Evolutionary conservation across 345 rosid genomes (phyloP).

Genomic region (Citrus trifoliata): DNA sequence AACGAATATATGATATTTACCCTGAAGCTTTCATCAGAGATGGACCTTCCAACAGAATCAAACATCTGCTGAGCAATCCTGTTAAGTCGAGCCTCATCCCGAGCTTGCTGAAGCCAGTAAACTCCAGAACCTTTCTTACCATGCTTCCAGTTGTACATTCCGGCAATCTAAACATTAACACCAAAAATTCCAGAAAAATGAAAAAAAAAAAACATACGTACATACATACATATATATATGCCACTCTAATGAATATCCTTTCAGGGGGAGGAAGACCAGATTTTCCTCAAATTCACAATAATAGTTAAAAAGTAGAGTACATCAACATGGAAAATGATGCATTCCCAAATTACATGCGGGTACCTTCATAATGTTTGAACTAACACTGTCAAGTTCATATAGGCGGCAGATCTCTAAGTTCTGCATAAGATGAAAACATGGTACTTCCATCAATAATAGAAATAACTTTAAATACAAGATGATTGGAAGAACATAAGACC

Average conservation of each 20-base stretch:
- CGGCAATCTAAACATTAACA: slow-evolving; percentile 57
- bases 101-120: slow-evolving; percentile 95
- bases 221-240: too few relatives aligned
- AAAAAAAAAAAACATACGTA: not conserved
- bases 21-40: slow-evolving; percentile 91
- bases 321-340: not conserved
- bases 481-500: not conserved
- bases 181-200: not conserved
- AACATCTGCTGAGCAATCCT: slow-evolving; percentile 85
- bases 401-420: slow-evolving; percentile 87
- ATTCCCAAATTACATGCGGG: not conserved
- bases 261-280: not conserved
- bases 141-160: slow-evolving; percentile 95
- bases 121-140: slow-evolving; percentile 85
- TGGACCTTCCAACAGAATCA: slow-evolving; percentile 87
- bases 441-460: slow-evolving; percentile 13
- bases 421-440: slow-evolving; percentile 37
- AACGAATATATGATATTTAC: slow-evolving; percentile 27
- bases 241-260: not conserved
- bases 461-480: not conserved
- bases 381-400: slow-evolving; percentile 63
- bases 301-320: not conserved
- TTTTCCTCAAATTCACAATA: not conserved
- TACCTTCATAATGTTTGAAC: slow-evolving; percentile 88
- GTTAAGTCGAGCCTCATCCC: slow-evolving; percentile 62